Percentiles rank a stretch among this genome's conserved stretches.
These are phyloP conservation scores for Hypericum androsaemum DNA, from an alignment of 345 rosid genomes.

Conservation along the genomic window DNA sequence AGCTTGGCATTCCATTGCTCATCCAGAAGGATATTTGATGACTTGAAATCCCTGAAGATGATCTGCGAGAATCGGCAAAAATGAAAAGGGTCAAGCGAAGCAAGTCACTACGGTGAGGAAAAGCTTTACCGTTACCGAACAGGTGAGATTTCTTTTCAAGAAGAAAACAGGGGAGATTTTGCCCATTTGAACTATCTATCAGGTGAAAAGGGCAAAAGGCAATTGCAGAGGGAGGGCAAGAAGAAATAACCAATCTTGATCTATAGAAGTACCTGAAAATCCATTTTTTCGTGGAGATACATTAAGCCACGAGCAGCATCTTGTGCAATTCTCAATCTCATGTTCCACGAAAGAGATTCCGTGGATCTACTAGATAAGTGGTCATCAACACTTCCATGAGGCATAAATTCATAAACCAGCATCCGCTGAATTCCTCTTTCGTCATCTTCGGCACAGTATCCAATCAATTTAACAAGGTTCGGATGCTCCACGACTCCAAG, in stretches of 20 bases:
- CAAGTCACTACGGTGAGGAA: no score
- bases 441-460: constrained; percentile 90
- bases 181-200: no score
- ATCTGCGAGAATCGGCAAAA: constrained; percentile 31
- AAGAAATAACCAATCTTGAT: no score
- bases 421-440: constrained; percentile 89
- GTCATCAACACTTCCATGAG: constrained; percentile 63
- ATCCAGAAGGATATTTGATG: constrained; percentile 79
- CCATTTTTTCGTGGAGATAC: constrained; percentile 82
- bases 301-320: constrained; percentile 84
- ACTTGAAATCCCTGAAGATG: constrained; percentile 82
- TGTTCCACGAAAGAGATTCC: constrained; percentile 62
- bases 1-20: constrained; percentile 92
- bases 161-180: no score
- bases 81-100: neutral
- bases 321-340: constrained; percentile 76
- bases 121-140: no score
- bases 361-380: constrained; percentile 42
- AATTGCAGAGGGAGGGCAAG: no score
- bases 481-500: constrained; percentile 83
- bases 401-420: constrained; percentile 76
- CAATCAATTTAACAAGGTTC: constrained; percentile 76
- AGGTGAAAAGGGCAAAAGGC: no score
- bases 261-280: constrained; percentile 73
- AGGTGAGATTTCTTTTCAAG: no score